Percentiles rank a stretch among this genome's conserved stretches.
Conservation (phyloP, 108 stramenopile genomes). For the Cyclotella choctawhatcheeana region DNA sequence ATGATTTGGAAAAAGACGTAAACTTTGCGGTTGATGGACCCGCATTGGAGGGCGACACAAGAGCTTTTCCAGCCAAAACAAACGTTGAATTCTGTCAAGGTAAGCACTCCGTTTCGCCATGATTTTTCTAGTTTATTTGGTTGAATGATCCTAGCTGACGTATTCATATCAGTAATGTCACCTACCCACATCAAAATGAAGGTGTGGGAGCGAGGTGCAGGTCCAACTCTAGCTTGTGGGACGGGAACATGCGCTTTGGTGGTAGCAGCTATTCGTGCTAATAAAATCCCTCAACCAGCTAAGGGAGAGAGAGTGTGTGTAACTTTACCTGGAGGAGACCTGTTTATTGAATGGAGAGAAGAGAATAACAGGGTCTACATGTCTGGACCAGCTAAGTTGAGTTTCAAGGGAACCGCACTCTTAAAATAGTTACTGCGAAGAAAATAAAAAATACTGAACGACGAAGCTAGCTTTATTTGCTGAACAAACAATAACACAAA, state of each 20-base stretch:
- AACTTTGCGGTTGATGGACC: slow-evolving; percentile 91
- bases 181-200: slow-evolving; percentile 93
- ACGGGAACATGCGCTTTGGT: slow-evolving; percentile 96
- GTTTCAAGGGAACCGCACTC: slow-evolving; percentile 35
- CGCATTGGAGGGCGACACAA: slow-evolving; percentile 83
- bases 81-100: slow-evolving; percentile 97
- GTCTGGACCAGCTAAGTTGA: slow-evolving; percentile 51
- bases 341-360: slow-evolving; percentile 93
- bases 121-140: neutral
- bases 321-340: slow-evolving; percentile 91
- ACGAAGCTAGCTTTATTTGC: too few species aligned
- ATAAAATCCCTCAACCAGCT: slow-evolving; percentile 77
- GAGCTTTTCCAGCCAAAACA: slow-evolving; percentile 91
- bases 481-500: too few species aligned
- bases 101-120: neutral
- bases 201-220: slow-evolving; percentile 98
- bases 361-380: slow-evolving; percentile 92
- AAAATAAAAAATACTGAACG: too few species aligned
- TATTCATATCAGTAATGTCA: slow-evolving; percentile 54
- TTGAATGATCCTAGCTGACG: neutral
- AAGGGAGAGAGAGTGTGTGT: slow-evolving; percentile 62
- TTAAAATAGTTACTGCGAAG: too few species aligned
- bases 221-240: slow-evolving; percentile 97
- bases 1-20: slow-evolving; percentile 87
- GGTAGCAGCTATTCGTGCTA: slow-evolving; percentile 92